Base-by-base conservation (phyloP, 495 filamentous ascomycete genomes). In the Penicillium parvum region DNA sequence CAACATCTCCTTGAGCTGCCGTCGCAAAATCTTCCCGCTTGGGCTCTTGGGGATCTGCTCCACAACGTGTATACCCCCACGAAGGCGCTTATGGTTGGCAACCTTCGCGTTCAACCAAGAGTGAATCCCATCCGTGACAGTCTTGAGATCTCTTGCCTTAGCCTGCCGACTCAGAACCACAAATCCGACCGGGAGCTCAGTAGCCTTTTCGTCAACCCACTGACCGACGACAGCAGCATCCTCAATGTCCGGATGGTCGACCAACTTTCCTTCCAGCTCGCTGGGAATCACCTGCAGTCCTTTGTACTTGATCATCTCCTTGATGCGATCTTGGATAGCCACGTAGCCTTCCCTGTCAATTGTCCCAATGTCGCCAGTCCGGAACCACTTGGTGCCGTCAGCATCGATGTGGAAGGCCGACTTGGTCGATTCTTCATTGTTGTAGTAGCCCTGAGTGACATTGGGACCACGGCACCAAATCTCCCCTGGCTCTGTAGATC, bases 291-390 rank as follows among this genome's bases (percentile, higher is more conserved):
- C 85, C 52, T 88, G 86, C 56, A 88, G 83, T 12, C 86, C 86
- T 40, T 74, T 71, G 57, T 88, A 88, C 61, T 89, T 89, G 61
- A 90, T 89, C 50, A 90, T 61, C 58, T 89, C 85, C 70, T 90
- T 90, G 17, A 85, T 69, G 5, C 85, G 77, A 47, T 88, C 85
- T 0, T 82, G 84, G 52, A 87, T 78, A 40, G 59, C 68, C 38
- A 82, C 63, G 44, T 76, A 74, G 5, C 79, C 79, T 8, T 76
- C 61, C 14, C 53, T 45, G 20, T 77, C 73, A 40, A 76, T 65
- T 6, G 73, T 60, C 11, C 73, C 76, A 11, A 79, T 68, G 47
- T 81, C 77, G 1, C 77, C 77, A 0, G 77, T 81, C 32, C 75
- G 74, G 42, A 77, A 73, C 66, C 67, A 81, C 6, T 78, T 75